phyloP scores from a whole-genome alignment of 2,329 filamentous ascomycete genomes.

The Akanthomyces dipterigenus region DNA sequence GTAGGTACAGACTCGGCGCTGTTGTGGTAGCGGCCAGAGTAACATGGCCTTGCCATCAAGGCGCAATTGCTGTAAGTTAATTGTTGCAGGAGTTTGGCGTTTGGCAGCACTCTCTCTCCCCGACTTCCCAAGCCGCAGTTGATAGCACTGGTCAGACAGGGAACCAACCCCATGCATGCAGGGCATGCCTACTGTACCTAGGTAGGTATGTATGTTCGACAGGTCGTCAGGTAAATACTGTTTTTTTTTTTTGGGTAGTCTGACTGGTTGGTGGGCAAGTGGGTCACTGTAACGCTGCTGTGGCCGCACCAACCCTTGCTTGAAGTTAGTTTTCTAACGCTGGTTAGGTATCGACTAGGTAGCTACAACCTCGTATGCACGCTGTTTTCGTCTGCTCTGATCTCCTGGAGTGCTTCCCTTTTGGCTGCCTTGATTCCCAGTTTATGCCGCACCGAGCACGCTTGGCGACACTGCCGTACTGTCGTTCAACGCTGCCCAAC shows the following conservation, averaged over 20 bases:
- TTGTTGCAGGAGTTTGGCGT: too few relatives aligned
- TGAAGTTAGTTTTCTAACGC: too few relatives aligned
- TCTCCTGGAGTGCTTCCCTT: too few relatives aligned
- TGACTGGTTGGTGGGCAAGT: too few relatives aligned
- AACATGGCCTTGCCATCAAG: not conserved
- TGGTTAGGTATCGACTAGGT: too few relatives aligned
- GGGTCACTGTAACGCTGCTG: too few relatives aligned
- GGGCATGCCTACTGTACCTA: too few relatives aligned
- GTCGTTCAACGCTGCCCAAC: not conserved
- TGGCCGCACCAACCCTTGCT: too few relatives aligned
- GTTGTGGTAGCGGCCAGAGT: not conserved
- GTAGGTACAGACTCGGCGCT: not conserved
- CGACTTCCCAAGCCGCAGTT: not conserved
- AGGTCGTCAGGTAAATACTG: not conserved
- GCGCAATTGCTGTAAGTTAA: not conserved
- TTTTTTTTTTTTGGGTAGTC: not conserved
- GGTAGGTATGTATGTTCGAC: not conserved
- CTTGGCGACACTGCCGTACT: not conserved
- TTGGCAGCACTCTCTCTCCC: not conserved
- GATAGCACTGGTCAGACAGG: not conserved
- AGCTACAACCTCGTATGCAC: too few relatives aligned
- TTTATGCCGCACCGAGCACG: conserved; percentile 1
- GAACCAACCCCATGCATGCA: not conserved
- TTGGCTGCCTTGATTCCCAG: not conserved
- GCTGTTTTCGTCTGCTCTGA: not conserved